Evolutionary conservation across 768 basidiomycete genomes (phyloP).

Genomic region (Mycena epipterygia): DNA sequence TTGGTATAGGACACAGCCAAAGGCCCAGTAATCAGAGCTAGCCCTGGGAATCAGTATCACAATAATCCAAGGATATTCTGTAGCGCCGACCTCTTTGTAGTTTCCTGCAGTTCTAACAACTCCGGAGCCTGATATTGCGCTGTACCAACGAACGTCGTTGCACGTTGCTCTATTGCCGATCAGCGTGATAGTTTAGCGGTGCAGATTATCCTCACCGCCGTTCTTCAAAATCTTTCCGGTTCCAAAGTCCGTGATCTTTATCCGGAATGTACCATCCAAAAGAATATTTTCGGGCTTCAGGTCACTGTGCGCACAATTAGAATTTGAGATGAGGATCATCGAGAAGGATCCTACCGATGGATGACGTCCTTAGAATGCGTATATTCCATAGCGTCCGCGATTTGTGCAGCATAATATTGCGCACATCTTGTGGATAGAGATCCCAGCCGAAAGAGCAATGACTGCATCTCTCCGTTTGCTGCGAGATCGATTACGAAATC

Average conservation of each 20-base stretch:
- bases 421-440: constrained; percentile 85
- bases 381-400: constrained; percentile 89
- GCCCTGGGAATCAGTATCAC: not conserved
- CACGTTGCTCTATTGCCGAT: constrained; percentile 28
- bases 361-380: constrained; percentile 94
- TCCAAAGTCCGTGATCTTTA: constrained; percentile 98
- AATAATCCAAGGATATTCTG: not conserved
- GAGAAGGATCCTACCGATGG: constrained; percentile 69
- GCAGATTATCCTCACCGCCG: constrained; percentile 56
- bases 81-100: constrained; percentile 75
- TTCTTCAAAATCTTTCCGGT: constrained; percentile 84
- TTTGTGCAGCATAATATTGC: constrained; percentile 89
- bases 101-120: constrained; percentile 79
- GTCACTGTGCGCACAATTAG: constrained; percentile 60
- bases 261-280: constrained; percentile 84
- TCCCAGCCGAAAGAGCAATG: constrained; percentile 81
- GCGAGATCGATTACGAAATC: constrained; percentile 87
- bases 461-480: constrained; percentile 83
- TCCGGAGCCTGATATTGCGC: constrained; percentile 94
- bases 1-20: constrained; percentile 95
- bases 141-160: constrained; percentile 72
- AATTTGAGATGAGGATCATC: constrained; percentile 15
- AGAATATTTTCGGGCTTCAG: constrained; percentile 92
- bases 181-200: not conserved
- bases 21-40: constrained; percentile 97